Percentiles rank a stretch among this genome's conserved stretches.
phyloP scores from a whole-genome alignment of 2,329 filamentous ascomycete genomes.

The Fulvia fulva region DNA sequence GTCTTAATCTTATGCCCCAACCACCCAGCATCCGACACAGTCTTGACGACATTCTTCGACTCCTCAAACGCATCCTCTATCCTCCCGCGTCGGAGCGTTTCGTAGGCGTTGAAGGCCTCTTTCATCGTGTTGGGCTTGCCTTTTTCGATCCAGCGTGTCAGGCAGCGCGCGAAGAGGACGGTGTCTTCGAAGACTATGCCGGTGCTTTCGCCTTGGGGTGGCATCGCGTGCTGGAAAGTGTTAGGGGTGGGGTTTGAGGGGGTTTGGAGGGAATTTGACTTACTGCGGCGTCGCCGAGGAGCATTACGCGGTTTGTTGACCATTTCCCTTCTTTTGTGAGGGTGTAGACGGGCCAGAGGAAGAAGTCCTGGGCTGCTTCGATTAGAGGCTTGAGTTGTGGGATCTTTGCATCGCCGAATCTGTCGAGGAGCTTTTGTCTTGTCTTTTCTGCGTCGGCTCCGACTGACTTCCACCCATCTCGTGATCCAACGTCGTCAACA shows the following conservation, averaged over 20 bases:
- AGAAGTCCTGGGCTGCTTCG: conserved; percentile 41
- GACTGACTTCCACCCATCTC: conserved; percentile 44
- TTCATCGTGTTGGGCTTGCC: conserved; percentile 36
- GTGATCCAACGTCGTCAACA: conserved; percentile 39
- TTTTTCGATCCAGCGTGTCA: conserved; percentile 42
- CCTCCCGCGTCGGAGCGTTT: conserved; percentile 41
- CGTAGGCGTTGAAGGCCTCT: conserved; percentile 48
- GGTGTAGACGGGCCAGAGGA: conserved; percentile 46
- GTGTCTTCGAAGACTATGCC: conserved; percentile 53
- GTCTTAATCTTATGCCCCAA: conserved; percentile 44
- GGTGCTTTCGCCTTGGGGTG: conserved; percentile 49
- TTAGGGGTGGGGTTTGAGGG: not conserved
- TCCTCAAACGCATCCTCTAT: conserved; percentile 47
- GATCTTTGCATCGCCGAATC: conserved; percentile 40
- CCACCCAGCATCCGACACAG: conserved; percentile 44
- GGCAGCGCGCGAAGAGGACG: conserved; percentile 45
- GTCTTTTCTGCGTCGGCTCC: conserved; percentile 43
- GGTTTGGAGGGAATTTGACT: conserved; percentile 12
- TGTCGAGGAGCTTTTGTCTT: conserved; percentile 38
- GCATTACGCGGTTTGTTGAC: conserved; percentile 42
- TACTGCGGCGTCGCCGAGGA: conserved; percentile 45
- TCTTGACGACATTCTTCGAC: conserved; percentile 44
- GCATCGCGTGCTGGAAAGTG: conserved; percentile 43
- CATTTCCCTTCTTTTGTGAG: conserved; percentile 43
- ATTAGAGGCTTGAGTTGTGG: conserved; percentile 38